Evolutionary conservation across 148 eudicot species (phyloP).

Genomic region (Vaccinium vitisidaea): DNA sequence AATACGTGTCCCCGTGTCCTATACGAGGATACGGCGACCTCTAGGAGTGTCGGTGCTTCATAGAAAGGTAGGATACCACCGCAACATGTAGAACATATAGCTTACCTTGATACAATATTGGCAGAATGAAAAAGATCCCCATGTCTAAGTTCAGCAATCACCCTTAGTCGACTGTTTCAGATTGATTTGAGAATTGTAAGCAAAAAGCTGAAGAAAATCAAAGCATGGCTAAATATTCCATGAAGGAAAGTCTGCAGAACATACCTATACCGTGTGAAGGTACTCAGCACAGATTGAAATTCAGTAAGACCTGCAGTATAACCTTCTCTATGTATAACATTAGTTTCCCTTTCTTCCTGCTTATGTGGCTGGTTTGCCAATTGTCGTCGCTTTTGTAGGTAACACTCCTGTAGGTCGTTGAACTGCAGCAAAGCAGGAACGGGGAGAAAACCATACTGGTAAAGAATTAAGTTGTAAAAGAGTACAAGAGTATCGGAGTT

Average conservation of each 20-base stretch:
- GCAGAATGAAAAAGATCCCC: slow-evolving; percentile 64
- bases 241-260: not conserved
- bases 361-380: slow-evolving; percentile 29
- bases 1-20: too few relatives aligned
- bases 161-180: slow-evolving; percentile 59
- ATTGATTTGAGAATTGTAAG: slow-evolving; percentile 12
- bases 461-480: not conserved
- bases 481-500: not conserved
- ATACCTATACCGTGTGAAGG: slow-evolving; percentile 65
- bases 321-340: slow-evolving; percentile 45
- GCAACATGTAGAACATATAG: not conserved
- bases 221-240: not conserved
- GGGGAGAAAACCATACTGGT: slow-evolving; percentile 4
- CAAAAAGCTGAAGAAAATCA: not conserved
- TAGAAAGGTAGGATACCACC: not conserved
- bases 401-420: slow-evolving; percentile 60
- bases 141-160: slow-evolving; percentile 62
- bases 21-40: too few relatives aligned
- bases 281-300: slow-evolving; percentile 56
- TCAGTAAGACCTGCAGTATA: slow-evolving; percentile 55
- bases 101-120: slow-evolving; percentile 62
- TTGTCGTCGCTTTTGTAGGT: slow-evolving; percentile 65
- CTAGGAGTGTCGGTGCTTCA: too few relatives aligned
- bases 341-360: slow-evolving; percentile 43
- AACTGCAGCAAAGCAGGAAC: slow-evolving; percentile 37